Evolutionary conservation across 2,329 filamentous ascomycete species (phyloP), one percentile per base, ranked within the genome.

Genomic region (Blastomyces gilchristii): DNA sequence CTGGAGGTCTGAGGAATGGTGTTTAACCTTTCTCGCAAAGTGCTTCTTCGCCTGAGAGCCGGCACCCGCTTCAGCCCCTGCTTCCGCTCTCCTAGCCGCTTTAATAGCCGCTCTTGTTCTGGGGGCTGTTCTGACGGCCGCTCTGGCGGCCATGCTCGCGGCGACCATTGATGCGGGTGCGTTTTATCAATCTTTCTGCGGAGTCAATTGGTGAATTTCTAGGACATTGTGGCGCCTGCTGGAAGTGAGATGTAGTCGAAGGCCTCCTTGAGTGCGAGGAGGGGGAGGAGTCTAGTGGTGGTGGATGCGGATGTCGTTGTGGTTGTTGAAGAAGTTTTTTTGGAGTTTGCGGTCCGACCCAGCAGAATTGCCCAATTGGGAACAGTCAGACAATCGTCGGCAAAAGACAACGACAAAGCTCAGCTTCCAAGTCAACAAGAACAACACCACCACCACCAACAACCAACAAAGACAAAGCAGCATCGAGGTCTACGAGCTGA

Each of bases 291-390:
- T 31, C 28, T 2, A 31, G 28, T 31, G 28, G 2, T 57, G 37
- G 54, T 57, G 54, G 54, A 14, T 41, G n/a, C 25, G 54, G 52
- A 34, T 7, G 52, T 52, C 8, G 28, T 41, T 22, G 37, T 57
- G 6, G 37, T 43, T 39, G 53, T 39, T 56, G 8, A 7, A 34
- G 50, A 53, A 53, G 52, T 41, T 57, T 57, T 57, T 9, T 37
- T 25, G 37, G 25, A 37, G 54, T 57, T 25, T 34, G 28, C 28
- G 7, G 52, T 28, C 52, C 18, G 31, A n/a, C 25, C 50, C 49
- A 28, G 50, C 50, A 53, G 50, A 34, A 56, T 37, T 39, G 53
- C n/a, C 54, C 54, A 57, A 57, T 57, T 37, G 11, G 54, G 54
- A 57, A 43, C 37, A 43, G 28, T 5, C 31, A 43, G 16, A 28